Evolutionary conservation across 306 rosid species (phyloP), one percentile per base, ranked within the genome.

Genomic region (Echinosophora koreensis): DNA sequence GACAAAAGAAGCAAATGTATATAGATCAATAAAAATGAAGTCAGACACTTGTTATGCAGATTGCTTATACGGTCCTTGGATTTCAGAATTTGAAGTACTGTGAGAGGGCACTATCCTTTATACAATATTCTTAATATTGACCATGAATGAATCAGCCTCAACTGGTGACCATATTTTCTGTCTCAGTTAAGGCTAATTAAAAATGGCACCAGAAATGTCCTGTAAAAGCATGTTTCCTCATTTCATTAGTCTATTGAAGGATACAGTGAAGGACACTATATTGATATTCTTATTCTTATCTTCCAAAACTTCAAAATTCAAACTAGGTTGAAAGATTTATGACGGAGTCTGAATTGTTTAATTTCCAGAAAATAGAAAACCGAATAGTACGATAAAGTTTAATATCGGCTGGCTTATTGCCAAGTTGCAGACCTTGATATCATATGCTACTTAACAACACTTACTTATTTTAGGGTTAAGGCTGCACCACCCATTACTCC

Each of bases 1-100:
- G 9, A 59, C 8, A 30, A 28, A 28, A 1, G 39, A 30, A 35
- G 49, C 17, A 62, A 14, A 32, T 60, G 6, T 37, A 59, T 59
- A 59, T 59, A 59, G 38, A 34, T 61, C 44, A 62, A 61, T 30
- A 35, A 61, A 34, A 61, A 14, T 61, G 6, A 35, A 62, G 27
- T 62, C 68, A 62, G 67, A 35, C 15, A 35, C 67, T 34, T 62
- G 67, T 35, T n/a, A 34, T 4, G 16, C 16, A 49, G 15, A 49
- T 49, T 49, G 6, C 54, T 13, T 49, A 13, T 49, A n/a, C n/a
- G 16, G 54, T n/a, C 2, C 5, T 49, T 5, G 54, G 54, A 49
- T 13, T 49, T 14, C 7, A 49, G 16, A 49, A 49, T 49, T 47
- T 47, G 52, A 47, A 47, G 52, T 4, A 47, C 12, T 0, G 16